Base-by-base conservation (phyloP, 2,329 filamentous ascomycete genomes). In the Lizonia empirigonia region DNA sequence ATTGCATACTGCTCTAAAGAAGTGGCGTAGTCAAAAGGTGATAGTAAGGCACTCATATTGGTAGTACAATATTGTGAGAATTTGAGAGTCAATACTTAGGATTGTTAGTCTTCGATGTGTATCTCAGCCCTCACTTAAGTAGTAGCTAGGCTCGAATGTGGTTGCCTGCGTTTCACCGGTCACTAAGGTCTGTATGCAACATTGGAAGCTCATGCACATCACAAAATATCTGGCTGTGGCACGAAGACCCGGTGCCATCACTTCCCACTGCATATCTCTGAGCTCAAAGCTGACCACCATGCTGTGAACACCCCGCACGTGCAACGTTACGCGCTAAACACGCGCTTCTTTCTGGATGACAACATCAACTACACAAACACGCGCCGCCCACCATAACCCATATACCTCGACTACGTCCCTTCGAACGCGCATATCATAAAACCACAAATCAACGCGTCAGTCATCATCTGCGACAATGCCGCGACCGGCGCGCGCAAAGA, bases 401-500 rank as follows among this genome's bases (percentile, higher is more conserved):
- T 39, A 20, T 27, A 12, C 39, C 27, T 42, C 23, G 12, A 49
- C 29, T 34, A 38, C 47, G 19, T 16, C 51, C 53, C 22, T 39
- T 58, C 49, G 38, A 46, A 37, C 42, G 39, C 47, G 38, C 50
- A 35, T 34, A 45, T 32, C 33, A 30, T 34, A 9, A 33, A 16
- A 29, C 20, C 23, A 16, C 30, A 22, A 26, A 20, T n/a, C 20
- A 41, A 48, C 39, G 24, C 30, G 33, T 36, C 23, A 22, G 19
- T 39, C 32, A 40, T 39, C 40, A 15, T 22, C 24, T 44, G 32
- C 44, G 51, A 60, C 55, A 36, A 74, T 74, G 72, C 70, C 70
- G 52, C 70, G 71, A 52, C 70, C 70, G 32, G 69, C 67, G 49
- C 63, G 70, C 52, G 60, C 70, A 19, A 74, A 72, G 60, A 59